A percentile compares a stretch with the other conserved stretches of the same genome.
Conservation (phyloP, 495 filamentous ascomycete genomes). For the Penicillium alfredii region DNA sequence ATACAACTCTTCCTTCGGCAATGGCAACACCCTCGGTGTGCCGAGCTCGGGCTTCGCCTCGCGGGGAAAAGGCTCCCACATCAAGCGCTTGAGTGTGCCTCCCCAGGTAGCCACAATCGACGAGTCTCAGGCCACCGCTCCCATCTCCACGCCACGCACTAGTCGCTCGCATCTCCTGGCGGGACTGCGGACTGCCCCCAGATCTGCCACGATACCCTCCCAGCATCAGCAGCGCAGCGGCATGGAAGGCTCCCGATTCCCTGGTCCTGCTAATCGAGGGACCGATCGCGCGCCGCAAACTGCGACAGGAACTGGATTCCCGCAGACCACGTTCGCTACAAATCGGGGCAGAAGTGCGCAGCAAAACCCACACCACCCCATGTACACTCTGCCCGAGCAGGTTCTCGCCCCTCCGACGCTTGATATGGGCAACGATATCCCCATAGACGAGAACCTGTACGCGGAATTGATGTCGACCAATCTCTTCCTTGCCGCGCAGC, state of each 20-base stretch:
- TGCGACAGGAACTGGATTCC: slow-evolving; percentile 54
- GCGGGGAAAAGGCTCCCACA: slow-evolving; percentile 70
- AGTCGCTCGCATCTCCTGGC: slow-evolving; percentile 93
- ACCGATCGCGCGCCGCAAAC: slow-evolving; percentile 55
- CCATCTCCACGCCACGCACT: slow-evolving; percentile 71
- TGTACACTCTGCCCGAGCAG: slow-evolving; percentile 73
- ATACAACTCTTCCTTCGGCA: slow-evolving; percentile 68
- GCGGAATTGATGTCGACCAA: slow-evolving; percentile 81
- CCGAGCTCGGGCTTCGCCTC: slow-evolving; percentile 76
- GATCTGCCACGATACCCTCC: slow-evolving; percentile 71
- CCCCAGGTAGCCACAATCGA: slow-evolving; percentile 59
- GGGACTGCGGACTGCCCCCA: slow-evolving; percentile 87
- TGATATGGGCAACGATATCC: slow-evolving; percentile 57
- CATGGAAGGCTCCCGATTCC: slow-evolving; percentile 43
- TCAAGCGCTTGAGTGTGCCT: slow-evolving; percentile 74
- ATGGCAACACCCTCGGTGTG: slow-evolving; percentile 60
- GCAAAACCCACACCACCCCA: slow-evolving; percentile 46
- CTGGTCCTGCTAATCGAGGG: slow-evolving; percentile 30
- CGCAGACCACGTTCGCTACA: slow-evolving; percentile 42
- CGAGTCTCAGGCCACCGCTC: slow-evolving; percentile 51
- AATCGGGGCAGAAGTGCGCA: slow-evolving; percentile 36
- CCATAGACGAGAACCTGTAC: slow-evolving; percentile 75
- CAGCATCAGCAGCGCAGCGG: slow-evolving; percentile 45
- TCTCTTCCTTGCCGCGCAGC: slow-evolving; percentile 78
- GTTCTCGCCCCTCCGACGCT: slow-evolving; percentile 78